Conservation (phyloP, 331 rosid species). For the Acacia concinna region DNA sequence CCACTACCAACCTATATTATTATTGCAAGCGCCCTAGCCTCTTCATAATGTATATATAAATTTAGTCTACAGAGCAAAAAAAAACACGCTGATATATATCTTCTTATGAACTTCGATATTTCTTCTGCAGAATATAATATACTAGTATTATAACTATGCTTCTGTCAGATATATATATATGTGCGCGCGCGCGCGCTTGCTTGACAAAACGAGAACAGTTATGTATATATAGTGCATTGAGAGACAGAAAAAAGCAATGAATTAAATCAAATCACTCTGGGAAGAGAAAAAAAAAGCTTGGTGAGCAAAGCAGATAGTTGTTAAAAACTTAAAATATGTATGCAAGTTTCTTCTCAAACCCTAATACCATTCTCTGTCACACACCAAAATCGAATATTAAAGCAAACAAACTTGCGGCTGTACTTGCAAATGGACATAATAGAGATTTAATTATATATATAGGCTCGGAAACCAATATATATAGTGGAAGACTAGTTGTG, state of each 20-base stretch:
- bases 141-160: neutral
- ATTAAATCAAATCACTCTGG: neutral
- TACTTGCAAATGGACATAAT: constrained; percentile 34
- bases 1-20: no score
- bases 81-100: neutral
- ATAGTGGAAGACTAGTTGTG: neutral
- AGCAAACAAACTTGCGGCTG: constrained; percentile 50
- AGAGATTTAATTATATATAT: constrained; percentile 34
- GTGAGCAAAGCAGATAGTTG: neutral
- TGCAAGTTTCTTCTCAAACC: constrained; percentile 46
- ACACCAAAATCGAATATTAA: constrained; percentile 48
- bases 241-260: neutral
- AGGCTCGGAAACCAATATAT: constrained; percentile 25
- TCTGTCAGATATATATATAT: neutral
- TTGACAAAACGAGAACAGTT: neutral
- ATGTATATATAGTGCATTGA: neutral
- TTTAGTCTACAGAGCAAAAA: no score
- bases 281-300: neutral
- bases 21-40: no score
- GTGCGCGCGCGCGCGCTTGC: neutral
- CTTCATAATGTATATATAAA: no score
- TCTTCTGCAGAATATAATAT: neutral
- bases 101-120: neutral
- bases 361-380: constrained; percentile 40
- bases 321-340: neutral